These are phyloP conservation scores for Leucoagaricus sp. DNA, from an alignment of 1,284 basidiomycete genomes.

Conservation along the genomic window DNA sequence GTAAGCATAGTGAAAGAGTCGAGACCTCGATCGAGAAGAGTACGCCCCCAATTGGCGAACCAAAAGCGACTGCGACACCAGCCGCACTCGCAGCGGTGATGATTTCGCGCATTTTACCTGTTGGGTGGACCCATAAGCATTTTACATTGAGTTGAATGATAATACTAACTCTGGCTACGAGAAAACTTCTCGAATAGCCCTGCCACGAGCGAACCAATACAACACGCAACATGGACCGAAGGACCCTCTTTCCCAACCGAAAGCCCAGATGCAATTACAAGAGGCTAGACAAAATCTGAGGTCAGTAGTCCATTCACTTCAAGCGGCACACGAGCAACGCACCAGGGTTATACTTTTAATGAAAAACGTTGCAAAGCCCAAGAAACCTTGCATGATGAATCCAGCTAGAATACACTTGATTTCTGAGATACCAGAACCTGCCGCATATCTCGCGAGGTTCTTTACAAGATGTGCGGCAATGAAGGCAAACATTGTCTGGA, in stretches of 20 bases:
- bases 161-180: slow-evolving; percentile 77
- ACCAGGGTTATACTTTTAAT: slow-evolving; percentile 94
- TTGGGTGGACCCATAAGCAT: slow-evolving; percentile 10
- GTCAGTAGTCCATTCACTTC: background rate
- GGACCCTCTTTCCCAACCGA: slow-evolving; percentile 99
- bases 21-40: slow-evolving; percentile 88
- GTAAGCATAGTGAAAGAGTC: slow-evolving; percentile 6
- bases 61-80: slow-evolving; percentile 97
- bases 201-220: slow-evolving; percentile 88
- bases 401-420: slow-evolving; percentile 99
- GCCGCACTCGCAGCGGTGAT: slow-evolving; percentile 96
- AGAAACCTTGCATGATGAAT: slow-evolving; percentile 95
- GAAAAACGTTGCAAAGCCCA: slow-evolving; percentile 86
- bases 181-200: slow-evolving; percentile 82
- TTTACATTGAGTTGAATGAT: background rate
- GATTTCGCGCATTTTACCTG: slow-evolving; percentile 95
- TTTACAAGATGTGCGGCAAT: slow-evolving; percentile 88
- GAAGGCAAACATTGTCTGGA: slow-evolving; percentile 77
- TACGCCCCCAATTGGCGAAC: slow-evolving; percentile 96
- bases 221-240: slow-evolving; percentile 96
- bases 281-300: slow-evolving; percentile 56
- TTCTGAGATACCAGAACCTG: slow-evolving; percentile 97
- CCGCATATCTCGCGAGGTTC: slow-evolving; percentile 91
- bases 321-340: slow-evolving; percentile 29
- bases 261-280: slow-evolving; percentile 96